A percentile compares a stretch with the other conserved stretches of the same genome.
Conservation (phyloP, 2,329 filamentous ascomycete species). For the Tolypocladium pustulatum region DNA sequence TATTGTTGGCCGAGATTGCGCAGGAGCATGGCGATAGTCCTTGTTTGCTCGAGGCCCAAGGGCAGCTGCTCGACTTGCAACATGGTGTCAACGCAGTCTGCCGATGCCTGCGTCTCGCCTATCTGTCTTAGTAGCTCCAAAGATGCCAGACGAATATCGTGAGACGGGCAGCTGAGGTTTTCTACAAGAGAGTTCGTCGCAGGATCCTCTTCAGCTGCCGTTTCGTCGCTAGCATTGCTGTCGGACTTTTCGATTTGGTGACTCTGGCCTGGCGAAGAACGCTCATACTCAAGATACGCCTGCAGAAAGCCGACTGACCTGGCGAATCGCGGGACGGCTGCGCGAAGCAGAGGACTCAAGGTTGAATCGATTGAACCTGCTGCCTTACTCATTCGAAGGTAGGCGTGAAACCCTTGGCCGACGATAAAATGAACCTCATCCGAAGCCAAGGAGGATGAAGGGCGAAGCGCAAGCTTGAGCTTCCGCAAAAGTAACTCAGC, state of each 20-base stretch:
- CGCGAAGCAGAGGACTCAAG: conserved; percentile 55
- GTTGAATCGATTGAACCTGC: conserved; percentile 46
- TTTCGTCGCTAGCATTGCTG: conserved; percentile 30
- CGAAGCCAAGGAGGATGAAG: conserved; percentile 46
- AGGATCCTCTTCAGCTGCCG: conserved; percentile 40
- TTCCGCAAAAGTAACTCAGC: conserved; percentile 56
- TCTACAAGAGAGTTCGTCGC: conserved; percentile 56
- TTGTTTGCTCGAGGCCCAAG: conserved; percentile 63
- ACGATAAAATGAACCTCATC: conserved; percentile 63
- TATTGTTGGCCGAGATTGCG: conserved; percentile 65
- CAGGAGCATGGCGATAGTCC: conserved; percentile 75
- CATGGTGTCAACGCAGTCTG: conserved; percentile 39
- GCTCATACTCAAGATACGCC: conserved; percentile 48
- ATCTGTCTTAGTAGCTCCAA: conserved; percentile 61
- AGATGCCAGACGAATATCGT: conserved; percentile 61
- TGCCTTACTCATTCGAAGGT: conserved; percentile 53
- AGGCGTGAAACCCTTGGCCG: conserved; percentile 64
- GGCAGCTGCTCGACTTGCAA: conserved; percentile 72
- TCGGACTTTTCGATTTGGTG: conserved; percentile 11
- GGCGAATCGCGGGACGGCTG: conserved; percentile 55
- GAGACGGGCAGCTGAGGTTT: conserved; percentile 67
- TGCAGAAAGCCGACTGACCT: conserved; percentile 56
- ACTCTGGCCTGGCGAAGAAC: conserved; percentile 12
- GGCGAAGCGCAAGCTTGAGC: conserved; percentile 52
- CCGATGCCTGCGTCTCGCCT: conserved; percentile 14